Evolutionary conservation across 2,329 filamentous ascomycete species (phyloP), one percentile per base, ranked within the genome.

Genomic region (Verticillium dahliae): DNA sequence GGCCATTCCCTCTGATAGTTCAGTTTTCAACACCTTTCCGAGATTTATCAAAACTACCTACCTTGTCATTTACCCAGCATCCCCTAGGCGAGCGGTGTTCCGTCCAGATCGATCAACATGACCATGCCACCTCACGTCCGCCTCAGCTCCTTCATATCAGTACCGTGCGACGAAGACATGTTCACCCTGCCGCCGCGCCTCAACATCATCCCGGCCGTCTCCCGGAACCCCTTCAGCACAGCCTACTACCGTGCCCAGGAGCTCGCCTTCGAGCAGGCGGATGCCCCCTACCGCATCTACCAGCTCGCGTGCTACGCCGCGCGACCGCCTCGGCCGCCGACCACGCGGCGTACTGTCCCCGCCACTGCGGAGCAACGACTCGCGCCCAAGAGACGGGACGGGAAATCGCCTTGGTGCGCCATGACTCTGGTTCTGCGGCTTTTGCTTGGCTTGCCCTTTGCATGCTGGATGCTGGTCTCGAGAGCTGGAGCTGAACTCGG

Each of bases 261-360:
- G n/a, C 45, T 52, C 45, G 45, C 18, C 18, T 10, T 10, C 18
- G 18, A 52, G 7, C n/a, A 52, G 7, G n/a, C 27, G 22, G 45
- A 52, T 18, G 45, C 35, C 18, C 7, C 35, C 37, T 59, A 59
- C 45, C 41, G 41, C 58, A 18, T 10, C 33, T 59, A 52, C 45
- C 58, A 59, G 45, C 15, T 54, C 33, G 41, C 33, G 27, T 59
- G 58, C 58, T 59, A 59, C 45, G 18, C 58, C 2, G 54, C 54
- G 15, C 27, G 27, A 14, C 54, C 54, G 1, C 15, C 35, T 9
- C 22, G 18, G 39, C 6, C 11, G 31, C n/a, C 22, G 35, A 9
- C 6, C 37, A 13, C 38, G 2, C 15, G 31, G 11, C 10, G 11
- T 18, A 1, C 27, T 22, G 37, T 58, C 35, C 34, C 56, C 34